phyloP scores from a whole-genome alignment of 1,139 yeast genomes.

The Lodderomyces theae region DNA sequence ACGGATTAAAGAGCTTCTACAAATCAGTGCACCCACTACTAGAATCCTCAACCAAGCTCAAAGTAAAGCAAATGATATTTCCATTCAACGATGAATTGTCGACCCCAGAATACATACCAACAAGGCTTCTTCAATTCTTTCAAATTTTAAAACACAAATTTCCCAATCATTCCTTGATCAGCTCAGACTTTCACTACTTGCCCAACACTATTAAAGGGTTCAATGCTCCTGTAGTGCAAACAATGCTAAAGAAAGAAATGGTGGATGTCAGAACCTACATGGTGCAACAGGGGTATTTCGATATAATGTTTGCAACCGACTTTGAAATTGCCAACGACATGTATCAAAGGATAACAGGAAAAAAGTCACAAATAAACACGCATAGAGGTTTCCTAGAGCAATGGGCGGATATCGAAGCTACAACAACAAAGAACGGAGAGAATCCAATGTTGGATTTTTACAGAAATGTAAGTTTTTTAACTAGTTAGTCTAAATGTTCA shows the following conservation, averaged over 20 bases:
- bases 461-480: constrained; percentile 70
- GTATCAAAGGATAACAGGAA: constrained; percentile 66
- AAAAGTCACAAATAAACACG: constrained; percentile 49
- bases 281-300: constrained; percentile 83
- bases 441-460: constrained; percentile 86
- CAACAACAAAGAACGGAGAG: constrained; percentile 75
- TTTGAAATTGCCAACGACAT: constrained; percentile 61
- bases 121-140: constrained; percentile 66
- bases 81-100: constrained; percentile 72
- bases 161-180: constrained; percentile 70
- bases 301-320: constrained; percentile 84
- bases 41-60: constrained; percentile 33
- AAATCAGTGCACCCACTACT: constrained; percentile 43
- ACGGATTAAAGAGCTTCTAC: constrained; percentile 31
- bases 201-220: constrained; percentile 65
- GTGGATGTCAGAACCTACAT: constrained; percentile 71
- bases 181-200: constrained; percentile 71
- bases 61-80: constrained; percentile 29
- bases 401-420: constrained; percentile 71
- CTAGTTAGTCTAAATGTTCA: constrained; percentile 12
- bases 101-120: constrained; percentile 79
- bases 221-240: constrained; percentile 81
- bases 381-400: constrained; percentile 64
- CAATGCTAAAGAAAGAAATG: constrained; percentile 65
- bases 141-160: constrained; percentile 61